These are phyloP conservation scores for Pythium scleroteichum DNA, from an alignment of 352 stramenopile genomes.

Conservation along the genomic window DNA sequence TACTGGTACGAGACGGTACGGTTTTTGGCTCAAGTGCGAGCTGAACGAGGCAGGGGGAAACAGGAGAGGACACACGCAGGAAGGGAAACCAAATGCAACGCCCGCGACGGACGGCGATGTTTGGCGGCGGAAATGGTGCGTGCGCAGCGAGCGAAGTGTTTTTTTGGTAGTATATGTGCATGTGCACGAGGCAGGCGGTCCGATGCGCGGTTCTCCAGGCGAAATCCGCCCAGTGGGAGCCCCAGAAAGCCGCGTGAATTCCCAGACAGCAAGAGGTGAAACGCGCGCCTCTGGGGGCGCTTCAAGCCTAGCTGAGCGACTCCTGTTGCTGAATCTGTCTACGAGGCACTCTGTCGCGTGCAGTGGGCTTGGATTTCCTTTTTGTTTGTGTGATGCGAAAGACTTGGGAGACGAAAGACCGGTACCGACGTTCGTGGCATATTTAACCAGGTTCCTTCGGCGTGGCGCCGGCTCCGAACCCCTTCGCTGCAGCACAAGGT, in stretches of 20 bases:
- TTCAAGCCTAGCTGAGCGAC: too few relatives aligned
- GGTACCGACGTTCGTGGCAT: constrained; percentile 24
- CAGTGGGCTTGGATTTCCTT: too few relatives aligned
- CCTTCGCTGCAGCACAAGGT: constrained; percentile 26
- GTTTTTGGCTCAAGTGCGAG: neutral
- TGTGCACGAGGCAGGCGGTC: neutral
- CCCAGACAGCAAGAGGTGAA: neutral
- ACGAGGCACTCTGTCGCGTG: too few relatives aligned
- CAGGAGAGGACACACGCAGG: neutral
- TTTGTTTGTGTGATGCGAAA: too few relatives aligned
- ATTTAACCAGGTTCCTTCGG: constrained; percentile 30
- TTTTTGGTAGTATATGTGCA: constrained; percentile 14
- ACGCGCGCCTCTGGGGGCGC: too few relatives aligned
- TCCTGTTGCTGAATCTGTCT: too few relatives aligned
- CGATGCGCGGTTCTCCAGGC: neutral
- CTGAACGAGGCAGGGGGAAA: constrained; percentile 4
- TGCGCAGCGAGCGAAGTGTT: neutral
- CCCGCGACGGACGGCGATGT: constrained; percentile 9
- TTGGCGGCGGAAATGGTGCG: constrained; percentile 23
- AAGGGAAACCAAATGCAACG: constrained; percentile 17
- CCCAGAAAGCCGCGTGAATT: neutral
- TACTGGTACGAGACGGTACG: constrained; percentile 20
- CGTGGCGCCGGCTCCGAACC: constrained; percentile 11
- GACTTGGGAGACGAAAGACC: neutral
- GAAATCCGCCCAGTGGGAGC: neutral